These are phyloP conservation scores for Fraxinus latifolia DNA, from an alignment of 305 asterid genomes.

Conservation along the genomic window DNA sequence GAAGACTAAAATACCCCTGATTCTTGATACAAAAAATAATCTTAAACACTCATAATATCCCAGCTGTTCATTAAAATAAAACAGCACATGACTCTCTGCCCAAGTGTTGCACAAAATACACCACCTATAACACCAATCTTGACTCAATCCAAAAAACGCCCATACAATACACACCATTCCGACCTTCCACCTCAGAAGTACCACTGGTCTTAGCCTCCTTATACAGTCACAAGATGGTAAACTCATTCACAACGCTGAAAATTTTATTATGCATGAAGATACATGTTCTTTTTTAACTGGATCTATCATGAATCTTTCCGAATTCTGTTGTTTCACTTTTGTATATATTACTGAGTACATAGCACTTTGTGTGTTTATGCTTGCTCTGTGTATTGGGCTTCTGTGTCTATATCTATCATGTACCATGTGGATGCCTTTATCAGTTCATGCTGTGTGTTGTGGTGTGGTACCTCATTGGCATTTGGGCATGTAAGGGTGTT, in stretches of 20 bases:
- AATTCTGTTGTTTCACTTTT: neutral
- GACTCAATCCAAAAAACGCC: neutral
- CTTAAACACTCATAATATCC: neutral
- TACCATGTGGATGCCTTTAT: neutral
- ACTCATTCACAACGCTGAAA: neutral
- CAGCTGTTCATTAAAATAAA: neutral
- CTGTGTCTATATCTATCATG: neutral
- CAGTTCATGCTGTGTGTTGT: neutral
- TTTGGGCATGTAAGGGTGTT: neutral
- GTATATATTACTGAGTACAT: neutral
- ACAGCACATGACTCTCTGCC: neutral
- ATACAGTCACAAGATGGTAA: neutral
- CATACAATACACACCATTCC: neutral
- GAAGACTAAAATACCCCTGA: neutral
- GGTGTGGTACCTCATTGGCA: neutral
- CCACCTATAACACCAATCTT: neutral
- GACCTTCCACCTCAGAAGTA: neutral
- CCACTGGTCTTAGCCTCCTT: neutral
- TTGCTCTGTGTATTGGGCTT: neutral
- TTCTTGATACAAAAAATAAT: neutral
- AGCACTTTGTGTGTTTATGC: neutral
- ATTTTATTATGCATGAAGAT: neutral
- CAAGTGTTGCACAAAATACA: neutral
- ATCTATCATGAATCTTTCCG: neutral
- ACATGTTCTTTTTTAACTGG: neutral